Evolutionary conservation across 257 asterid species (phyloP), one percentile per base, ranked within the genome.

Genomic region (Nicotiana obtusifolia): DNA sequence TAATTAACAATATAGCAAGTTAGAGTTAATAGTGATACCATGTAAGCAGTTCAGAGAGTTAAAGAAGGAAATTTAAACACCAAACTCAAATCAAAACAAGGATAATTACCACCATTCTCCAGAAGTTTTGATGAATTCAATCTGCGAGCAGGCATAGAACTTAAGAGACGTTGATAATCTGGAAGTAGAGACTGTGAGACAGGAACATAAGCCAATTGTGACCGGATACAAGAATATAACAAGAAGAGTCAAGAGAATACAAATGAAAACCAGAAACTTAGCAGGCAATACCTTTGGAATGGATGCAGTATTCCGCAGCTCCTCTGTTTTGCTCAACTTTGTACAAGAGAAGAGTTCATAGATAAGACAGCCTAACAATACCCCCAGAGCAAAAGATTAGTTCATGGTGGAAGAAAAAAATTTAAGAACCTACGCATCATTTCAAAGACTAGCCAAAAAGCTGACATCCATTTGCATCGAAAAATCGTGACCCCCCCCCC

Each of bases 81-180:
- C 77, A 84, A 77, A 60, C 44, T 17, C 81, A 35, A 81, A 85
- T 56, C 28, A 76, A n/a, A 54, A 24, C 14, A 59, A 33, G 4
- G 26, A 81, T 73, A 76, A 81, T 62, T 62, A 80, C 98, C 99
- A 57, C 99, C 84, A 88, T 95, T 93, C 85, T 96, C 99, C 84
- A 92, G 88, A 89, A 96, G 98, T 89, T 94, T 96, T 81, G 97
- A 91, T 83, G 99, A 90, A 91, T 96, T 96, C 89, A 96, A 91
- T 87, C 99, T 91, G 88, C 99, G 97, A 87, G 97, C 88, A 71
- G 99, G 99, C 80, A 76, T 84, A 84, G 97, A 91, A 90, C 97
- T 91, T 92, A 96, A 84, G 85, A 96, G 98, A 80, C 97, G 95
- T 88, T 92, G 98, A 88, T 96, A 96, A 89, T 96, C 98, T 89